These are phyloP conservation scores for Fusarium albidum DNA, from an alignment of 2,329 filamentous ascomycete genomes.

Conservation along the genomic window DNA sequence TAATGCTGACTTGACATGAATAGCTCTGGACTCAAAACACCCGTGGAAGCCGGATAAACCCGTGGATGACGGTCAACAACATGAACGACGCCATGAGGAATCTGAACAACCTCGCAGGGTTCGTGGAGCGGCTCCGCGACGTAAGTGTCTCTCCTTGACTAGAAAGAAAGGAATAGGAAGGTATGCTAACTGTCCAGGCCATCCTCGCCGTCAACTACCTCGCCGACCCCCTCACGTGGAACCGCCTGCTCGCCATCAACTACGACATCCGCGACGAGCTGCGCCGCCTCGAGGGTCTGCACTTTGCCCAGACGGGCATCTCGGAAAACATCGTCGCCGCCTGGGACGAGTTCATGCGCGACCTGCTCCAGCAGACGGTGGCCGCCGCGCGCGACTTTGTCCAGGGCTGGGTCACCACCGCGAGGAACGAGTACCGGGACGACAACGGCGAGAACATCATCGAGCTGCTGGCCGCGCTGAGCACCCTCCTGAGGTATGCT, in stretches of 20 bases:
- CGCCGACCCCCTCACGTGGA: slow-evolving; percentile 7
- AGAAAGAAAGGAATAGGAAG: too few species aligned
- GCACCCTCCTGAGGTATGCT: slow-evolving; percentile 6
- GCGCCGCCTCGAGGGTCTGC: slow-evolving; percentile 5
- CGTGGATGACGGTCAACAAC: slow-evolving; percentile 7
- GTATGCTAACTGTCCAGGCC: slow-evolving; percentile 1
- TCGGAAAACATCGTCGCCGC: slow-evolving; percentile 7
- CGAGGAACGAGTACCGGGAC: slow-evolving; percentile 43
- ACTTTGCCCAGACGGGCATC: slow-evolving; percentile 4
- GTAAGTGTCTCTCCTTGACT: slow-evolving; percentile 1
- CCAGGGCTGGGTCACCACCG: slow-evolving; percentile 8
- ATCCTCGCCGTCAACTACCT: slow-evolving; percentile 12
- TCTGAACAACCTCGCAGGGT: neutral
- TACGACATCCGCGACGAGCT: slow-evolving; percentile 13
- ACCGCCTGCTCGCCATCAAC: slow-evolving; percentile 9
- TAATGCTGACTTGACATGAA: neutral
- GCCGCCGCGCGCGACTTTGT: slow-evolving; percentile 3
- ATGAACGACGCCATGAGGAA: slow-evolving; percentile 3
- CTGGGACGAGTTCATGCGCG: slow-evolving; percentile 18
- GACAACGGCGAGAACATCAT: slow-evolving; percentile 43
- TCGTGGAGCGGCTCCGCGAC: slow-evolving; percentile 1
- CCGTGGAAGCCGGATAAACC: slow-evolving; percentile 6
- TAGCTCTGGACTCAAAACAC: slow-evolving; percentile 13
- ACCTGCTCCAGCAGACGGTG: slow-evolving; percentile 9
- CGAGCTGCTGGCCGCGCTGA: slow-evolving; percentile 2